Evolutionary conservation across 257 asterid species (phyloP).

Genomic region (Gentiana dahurica): DNA sequence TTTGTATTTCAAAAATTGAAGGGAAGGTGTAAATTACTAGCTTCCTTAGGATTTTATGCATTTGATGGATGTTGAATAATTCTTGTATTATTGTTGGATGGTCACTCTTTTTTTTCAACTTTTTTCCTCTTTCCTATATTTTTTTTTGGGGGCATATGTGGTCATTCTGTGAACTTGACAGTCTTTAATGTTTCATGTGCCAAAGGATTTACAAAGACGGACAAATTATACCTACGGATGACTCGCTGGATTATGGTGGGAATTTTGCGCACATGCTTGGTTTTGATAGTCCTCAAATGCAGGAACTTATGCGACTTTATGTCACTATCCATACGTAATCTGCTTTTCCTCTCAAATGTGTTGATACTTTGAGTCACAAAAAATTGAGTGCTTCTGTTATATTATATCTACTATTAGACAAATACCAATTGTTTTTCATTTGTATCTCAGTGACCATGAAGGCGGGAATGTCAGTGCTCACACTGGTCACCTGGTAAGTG

Average conservation of each 20-base stretch:
- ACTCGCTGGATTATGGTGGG: constrained; percentile 88
- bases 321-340: constrained; percentile 81
- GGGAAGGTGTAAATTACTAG: too few species aligned
- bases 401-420: not conserved
- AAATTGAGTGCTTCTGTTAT: not conserved
- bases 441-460: constrained; percentile 73
- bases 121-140: not conserved
- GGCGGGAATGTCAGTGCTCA: constrained; percentile 99
- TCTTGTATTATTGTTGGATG: too few species aligned
- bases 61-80: too few species aligned
- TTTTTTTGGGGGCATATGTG: too few species aligned
- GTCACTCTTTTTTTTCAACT: not conserved
- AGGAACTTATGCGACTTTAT: constrained; percentile 95
- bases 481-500: constrained; percentile 95
- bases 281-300: constrained; percentile 75
- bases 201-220: constrained; percentile 87
- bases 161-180: not conserved
- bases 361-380: not conserved
- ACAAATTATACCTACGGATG: constrained; percentile 57
- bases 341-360: not conserved
- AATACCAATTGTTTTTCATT: constrained; percentile 2
- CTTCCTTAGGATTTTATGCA: too few species aligned
- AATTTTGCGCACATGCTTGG: constrained; percentile 98
- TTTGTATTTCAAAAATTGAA: too few species aligned
- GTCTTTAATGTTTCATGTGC: constrained; percentile 15